These are phyloP conservation scores for Helenozyma rhizophorensis DNA, from an alignment of 805 yeast genomes.

Conservation along the genomic window DNA sequence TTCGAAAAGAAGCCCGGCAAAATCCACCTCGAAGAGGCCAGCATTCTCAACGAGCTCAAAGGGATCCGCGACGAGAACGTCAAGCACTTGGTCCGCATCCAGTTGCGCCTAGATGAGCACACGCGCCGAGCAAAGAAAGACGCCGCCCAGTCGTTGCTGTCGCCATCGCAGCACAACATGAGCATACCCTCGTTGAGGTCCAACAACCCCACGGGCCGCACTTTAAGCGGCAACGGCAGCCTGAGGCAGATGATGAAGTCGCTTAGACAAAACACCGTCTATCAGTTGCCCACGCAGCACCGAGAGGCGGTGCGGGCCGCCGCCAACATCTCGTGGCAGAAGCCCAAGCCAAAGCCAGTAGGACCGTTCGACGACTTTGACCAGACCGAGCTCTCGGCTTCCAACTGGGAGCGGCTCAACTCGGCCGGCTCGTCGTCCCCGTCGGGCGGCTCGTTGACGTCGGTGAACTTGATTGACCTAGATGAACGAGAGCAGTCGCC, in stretches of 20 bases:
- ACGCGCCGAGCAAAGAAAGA: conserved; percentile 9
- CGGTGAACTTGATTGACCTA: conserved; percentile 67
- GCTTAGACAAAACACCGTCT: conserved; percentile 5
- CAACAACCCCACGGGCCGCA: conserved; percentile 10
- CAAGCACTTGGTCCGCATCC: conserved; percentile 38
- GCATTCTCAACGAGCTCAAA: conserved; percentile 24
- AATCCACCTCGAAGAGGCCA: conserved; percentile 13
- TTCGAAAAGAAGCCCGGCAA: conserved; percentile 42
- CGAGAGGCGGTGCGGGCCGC: conserved; percentile 15
- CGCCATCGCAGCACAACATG: conserved; percentile 5
- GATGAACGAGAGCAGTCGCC: conserved; percentile 44
- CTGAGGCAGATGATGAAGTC: conserved; percentile 25
- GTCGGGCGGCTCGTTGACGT: conserved; percentile 10
- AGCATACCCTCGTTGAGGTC: conserved; percentile 26
- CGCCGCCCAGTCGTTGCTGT: conserved; percentile 4
- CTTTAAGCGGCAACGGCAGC: conserved; percentile 8
- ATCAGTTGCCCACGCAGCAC: conserved; percentile 17
- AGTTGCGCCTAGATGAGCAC: conserved; percentile 35
- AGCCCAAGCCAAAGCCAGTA: conserved; percentile 4
- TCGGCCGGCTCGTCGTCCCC: conserved; percentile 8
- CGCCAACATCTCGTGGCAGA: conserved; percentile 13
- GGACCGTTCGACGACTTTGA: conserved; percentile 37
- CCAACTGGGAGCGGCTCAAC: conserved; percentile 26
- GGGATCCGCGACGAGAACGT: conserved; percentile 40
- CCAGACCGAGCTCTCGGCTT: conserved; percentile 24